phyloP scores from a whole-genome alignment of 148 eudicot genomes.

The Camellia sinensis region DNA sequence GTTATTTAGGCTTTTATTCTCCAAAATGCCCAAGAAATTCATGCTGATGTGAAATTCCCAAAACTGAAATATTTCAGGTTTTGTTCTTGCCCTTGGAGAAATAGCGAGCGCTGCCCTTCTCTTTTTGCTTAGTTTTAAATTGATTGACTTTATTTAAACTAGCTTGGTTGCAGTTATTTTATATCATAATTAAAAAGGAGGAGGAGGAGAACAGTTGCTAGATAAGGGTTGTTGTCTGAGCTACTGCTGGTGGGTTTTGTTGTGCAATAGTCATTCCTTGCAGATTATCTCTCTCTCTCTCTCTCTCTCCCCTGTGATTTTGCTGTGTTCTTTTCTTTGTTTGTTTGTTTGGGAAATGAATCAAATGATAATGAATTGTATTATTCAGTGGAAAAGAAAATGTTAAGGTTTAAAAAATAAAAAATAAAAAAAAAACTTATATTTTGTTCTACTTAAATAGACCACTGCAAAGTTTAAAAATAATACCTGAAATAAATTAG shows the following conservation, averaged over 20 bases:
- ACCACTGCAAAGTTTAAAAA: no score
- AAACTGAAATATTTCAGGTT: background rate
- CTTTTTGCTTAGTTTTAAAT: background rate
- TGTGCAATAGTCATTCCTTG: background rate
- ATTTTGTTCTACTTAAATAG: no score
- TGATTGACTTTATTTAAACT: slow-evolving; percentile 6
- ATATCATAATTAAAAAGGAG: background rate
- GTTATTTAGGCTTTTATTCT: background rate
- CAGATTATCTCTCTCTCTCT: background rate
- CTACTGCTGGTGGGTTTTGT: background rate
- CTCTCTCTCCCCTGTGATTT: no score
- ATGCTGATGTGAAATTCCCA: background rate
- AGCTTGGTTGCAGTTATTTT: background rate
- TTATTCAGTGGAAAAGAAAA: no score
- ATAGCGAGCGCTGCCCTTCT: background rate
- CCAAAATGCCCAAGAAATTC: background rate
- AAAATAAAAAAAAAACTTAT: no score
- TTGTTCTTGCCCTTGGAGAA: background rate
- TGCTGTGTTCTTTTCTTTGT: no score
- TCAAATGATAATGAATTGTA: no score
- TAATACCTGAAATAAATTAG: no score
- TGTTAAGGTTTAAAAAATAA: no score
- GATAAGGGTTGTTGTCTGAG: background rate
- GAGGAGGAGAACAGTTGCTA: no score
- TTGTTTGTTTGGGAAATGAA: no score